phyloP scores from a whole-genome alignment of 1,284 basidiomycete species.

The Kwoniella shivajii region DNA sequence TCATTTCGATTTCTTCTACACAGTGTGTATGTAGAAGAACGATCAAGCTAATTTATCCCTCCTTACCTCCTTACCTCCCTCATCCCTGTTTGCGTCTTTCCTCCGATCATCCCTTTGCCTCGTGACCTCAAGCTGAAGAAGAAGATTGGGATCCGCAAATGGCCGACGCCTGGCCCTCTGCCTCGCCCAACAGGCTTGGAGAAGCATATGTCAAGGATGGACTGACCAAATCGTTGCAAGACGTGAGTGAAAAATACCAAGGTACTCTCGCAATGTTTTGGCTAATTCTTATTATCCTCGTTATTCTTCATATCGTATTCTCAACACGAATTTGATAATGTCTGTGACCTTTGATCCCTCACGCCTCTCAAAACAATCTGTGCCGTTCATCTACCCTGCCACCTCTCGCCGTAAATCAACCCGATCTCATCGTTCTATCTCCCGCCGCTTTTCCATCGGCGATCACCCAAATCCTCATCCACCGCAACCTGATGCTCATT shows the following conservation, averaged over 20 bases:
- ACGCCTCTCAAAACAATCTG: not conserved
- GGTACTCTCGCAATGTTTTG: not conserved
- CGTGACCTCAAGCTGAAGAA: conserved; percentile 15
- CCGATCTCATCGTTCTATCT: not conserved
- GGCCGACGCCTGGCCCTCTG: conserved; percentile 34
- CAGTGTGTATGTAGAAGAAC: not conserved
- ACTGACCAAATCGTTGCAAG: conserved; percentile 2
- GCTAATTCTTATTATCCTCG: not conserved
- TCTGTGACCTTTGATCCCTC: too few species aligned
- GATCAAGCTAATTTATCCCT: not conserved
- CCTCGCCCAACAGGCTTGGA: conserved; percentile 32
- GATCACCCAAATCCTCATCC: not conserved
- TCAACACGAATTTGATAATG: not conserved
- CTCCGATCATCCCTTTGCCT: not conserved
- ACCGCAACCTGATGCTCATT: too few species aligned
- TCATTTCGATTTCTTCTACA: not conserved
- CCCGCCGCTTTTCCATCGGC: not conserved
- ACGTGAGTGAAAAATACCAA: conserved; percentile 15
- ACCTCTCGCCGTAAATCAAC: conserved; percentile 1
- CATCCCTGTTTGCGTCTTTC: not conserved
- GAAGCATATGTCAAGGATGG: conserved; percentile 14
- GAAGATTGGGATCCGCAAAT: conserved; percentile 21
- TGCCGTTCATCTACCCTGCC: not conserved
- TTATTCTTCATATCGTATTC: not conserved
- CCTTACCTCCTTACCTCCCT: not conserved